These are phyloP conservation scores for Meyerozyma guilliermondii DNA, from an alignment of 1,139 yeast genomes.

Conservation along the genomic window DNA sequence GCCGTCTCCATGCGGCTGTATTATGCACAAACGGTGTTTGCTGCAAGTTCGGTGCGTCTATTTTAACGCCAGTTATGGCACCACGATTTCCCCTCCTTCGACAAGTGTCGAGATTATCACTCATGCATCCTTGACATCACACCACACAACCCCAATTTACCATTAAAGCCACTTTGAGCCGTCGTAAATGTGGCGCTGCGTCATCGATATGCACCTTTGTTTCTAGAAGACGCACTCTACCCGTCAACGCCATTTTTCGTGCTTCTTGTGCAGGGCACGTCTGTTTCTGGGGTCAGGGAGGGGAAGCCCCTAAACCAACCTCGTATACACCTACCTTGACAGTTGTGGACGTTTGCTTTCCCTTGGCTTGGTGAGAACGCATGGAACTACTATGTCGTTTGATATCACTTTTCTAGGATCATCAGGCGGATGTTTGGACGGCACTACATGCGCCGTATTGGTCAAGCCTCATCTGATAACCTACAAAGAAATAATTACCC, in stretches of 20 bases:
- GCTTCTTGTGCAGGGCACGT: slow-evolving; percentile 1
- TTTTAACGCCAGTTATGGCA: too few species aligned
- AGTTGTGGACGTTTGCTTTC: background rate
- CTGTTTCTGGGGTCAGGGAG: background rate
- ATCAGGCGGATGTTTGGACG: slow-evolving; percentile 76
- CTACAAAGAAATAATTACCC: slow-evolving; percentile 29
- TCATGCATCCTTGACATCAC: too few species aligned
- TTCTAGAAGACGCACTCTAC: background rate
- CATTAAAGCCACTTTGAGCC: background rate
- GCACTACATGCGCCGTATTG: slow-evolving; percentile 59
- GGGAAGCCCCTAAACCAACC: background rate
- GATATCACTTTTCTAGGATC: slow-evolving; percentile 64
- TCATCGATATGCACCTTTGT: background rate
- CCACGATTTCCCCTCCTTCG: too few species aligned
- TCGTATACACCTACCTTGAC: too few species aligned
- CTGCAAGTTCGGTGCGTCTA: too few species aligned
- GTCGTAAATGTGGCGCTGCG: background rate
- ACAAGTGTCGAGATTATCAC: too few species aligned
- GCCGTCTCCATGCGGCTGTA: too few species aligned
- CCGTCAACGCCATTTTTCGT: background rate
- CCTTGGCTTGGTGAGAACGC: background rate
- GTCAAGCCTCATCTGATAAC: slow-evolving; percentile 49
- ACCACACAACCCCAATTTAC: background rate
- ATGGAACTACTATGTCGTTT: slow-evolving; percentile 19
- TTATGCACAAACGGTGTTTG: too few species aligned